Percentiles rank a stretch among this genome's conserved stretches.
These are phyloP conservation scores for Metarhizium rileyi DNA, from an alignment of 2,329 filamentous ascomycete genomes.

Conservation along the genomic window DNA sequence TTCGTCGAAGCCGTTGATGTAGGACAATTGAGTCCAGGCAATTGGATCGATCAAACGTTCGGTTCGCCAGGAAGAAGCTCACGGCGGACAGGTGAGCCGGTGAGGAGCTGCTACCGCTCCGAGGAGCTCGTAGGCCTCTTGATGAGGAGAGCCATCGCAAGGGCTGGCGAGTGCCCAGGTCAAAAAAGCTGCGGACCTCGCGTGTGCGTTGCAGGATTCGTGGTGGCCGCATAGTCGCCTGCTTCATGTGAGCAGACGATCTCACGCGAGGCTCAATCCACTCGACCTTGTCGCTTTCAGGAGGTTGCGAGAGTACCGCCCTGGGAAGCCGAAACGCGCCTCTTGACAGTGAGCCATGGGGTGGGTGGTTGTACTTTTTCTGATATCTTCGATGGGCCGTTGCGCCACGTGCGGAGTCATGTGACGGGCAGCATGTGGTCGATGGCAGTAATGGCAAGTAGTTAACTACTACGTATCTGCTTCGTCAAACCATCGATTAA, in stretches of 20 bases:
- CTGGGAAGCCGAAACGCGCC: background rate
- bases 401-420: conserved; percentile 4
- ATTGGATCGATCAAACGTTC: conserved; percentile 24
- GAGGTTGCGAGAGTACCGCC: background rate
- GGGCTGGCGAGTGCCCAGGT: conserved; percentile 10
- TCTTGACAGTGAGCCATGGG: background rate
- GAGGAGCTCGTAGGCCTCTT: conserved; percentile 14
- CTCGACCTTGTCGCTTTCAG: background rate
- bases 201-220: conserved; percentile 19
- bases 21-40: conserved; percentile 26
- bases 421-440: conserved; percentile 1
- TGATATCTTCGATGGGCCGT: background rate
- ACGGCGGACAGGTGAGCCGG: conserved; percentile 10
- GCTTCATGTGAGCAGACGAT: conserved; percentile 18
- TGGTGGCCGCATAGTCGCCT: conserved; percentile 24
- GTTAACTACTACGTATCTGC: too few relatives aligned
- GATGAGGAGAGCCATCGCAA: conserved; percentile 22
- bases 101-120: conserved; percentile 9
- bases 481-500: too few relatives aligned
- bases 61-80: conserved; percentile 27
- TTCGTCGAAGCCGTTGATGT: conserved; percentile 16
- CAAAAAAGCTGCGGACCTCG: conserved; percentile 17
- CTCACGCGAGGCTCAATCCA: background rate
- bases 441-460: background rate
- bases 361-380: background rate